Conservation (phyloP, 257 asterid genomes). For the Penstemon davidsonii region DNA sequence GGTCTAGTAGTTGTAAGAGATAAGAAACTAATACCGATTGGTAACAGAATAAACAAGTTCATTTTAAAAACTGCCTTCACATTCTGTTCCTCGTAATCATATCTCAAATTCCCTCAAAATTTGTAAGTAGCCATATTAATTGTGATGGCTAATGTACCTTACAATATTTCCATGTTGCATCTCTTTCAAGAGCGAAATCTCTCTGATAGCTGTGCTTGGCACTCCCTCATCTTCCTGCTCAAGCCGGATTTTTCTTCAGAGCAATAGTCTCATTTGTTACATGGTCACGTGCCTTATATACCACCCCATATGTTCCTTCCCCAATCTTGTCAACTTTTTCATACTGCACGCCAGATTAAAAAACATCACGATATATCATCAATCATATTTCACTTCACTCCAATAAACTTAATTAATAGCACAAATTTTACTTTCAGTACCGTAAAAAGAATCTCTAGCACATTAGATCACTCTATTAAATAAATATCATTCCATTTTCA, state of each 20-base stretch:
- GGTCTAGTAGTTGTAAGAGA: background rate
- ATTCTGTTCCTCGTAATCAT: conserved; percentile 9
- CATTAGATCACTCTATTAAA: too few species aligned
- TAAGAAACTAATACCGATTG: background rate
- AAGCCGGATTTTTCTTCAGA: conserved; percentile 88
- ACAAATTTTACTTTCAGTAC: background rate
- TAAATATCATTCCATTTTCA: too few species aligned
- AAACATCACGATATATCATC: conserved; percentile 13
- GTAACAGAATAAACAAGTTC: conserved; percentile 17
- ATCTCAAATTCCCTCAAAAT: background rate
- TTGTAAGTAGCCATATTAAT: conserved; percentile 2
- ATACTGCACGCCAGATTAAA: conserved; percentile 47
- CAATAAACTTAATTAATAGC: background rate
- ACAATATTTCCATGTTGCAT: conserved; percentile 97
- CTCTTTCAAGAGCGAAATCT: conserved; percentile 91
- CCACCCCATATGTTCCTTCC: conserved; percentile 97
- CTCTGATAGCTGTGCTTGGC: conserved; percentile 98
- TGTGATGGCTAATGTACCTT: conserved; percentile 42
- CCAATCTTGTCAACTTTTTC: conserved; percentile 98
- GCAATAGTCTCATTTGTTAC: conserved; percentile 88
- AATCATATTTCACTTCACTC: background rate
- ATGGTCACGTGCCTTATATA: conserved; percentile 91
- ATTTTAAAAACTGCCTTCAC: conserved; percentile 11
- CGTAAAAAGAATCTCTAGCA: too few species aligned
- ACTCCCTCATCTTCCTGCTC: conserved; percentile 99